Evolutionary conservation across 2,329 filamentous ascomycete species (phyloP).

Genomic region (Phyllosticta citriasiana): DNA sequence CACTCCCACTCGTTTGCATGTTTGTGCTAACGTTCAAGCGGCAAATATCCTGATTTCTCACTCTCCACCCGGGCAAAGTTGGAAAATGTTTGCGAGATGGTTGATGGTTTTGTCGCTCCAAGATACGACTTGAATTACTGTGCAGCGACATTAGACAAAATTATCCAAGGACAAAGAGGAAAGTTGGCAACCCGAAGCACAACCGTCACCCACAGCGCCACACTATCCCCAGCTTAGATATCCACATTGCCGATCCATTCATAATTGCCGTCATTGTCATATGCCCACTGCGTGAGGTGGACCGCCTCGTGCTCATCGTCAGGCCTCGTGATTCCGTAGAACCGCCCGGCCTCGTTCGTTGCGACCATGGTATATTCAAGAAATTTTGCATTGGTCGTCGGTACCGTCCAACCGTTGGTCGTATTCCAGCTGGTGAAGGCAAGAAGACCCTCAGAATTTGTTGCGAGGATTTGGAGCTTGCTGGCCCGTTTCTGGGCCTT

Average conservation of each 20-base stretch:
- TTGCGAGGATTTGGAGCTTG: neutral
- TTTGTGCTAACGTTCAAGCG: neutral
- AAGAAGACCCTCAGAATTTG: neutral
- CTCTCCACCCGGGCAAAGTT: neutral
- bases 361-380: neutral
- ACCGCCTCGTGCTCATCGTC: neutral
- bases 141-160: neutral
- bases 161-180: neutral
- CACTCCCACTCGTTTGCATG: neutral
- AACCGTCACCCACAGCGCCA: neutral
- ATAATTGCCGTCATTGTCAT: neutral
- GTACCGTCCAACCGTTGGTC: neutral
- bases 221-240: neutral
- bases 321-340: neutral
- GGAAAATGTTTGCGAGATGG: neutral
- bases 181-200: neutral
- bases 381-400: neutral
- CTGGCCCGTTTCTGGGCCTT: neutral
- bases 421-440: neutral
- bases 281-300: neutral
- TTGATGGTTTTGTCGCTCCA: neutral
- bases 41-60: neutral
- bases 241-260: neutral
- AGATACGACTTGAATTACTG: neutral
- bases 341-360: neutral